phyloP scores from a whole-genome alignment of 2,329 filamentous ascomycete genomes.

The Stachybotrys echinatus region DNA sequence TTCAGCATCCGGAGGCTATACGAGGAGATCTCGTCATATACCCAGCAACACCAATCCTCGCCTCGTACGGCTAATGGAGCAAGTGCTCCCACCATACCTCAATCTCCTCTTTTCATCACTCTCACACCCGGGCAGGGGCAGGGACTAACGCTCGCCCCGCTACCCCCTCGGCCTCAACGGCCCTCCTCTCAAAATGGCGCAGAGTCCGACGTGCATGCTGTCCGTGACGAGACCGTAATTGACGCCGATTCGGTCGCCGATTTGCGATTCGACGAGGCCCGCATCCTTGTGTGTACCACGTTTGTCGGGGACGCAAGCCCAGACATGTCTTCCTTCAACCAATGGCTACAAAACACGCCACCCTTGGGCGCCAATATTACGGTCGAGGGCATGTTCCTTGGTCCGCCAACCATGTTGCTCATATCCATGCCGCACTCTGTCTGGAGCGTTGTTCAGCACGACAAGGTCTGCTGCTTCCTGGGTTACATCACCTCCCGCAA shows the following conservation, averaged over 20 bases:
- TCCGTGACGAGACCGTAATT: conserved; percentile 34
- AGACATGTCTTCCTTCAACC: conserved; percentile 61
- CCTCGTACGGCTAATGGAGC: conserved; percentile 40
- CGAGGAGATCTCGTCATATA: conserved; percentile 46
- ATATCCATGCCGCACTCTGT: conserved; percentile 61
- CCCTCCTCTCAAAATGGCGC: conserved; percentile 21
- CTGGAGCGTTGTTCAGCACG: conserved; percentile 60
- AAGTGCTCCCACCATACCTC: conserved; percentile 17
- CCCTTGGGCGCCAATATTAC: conserved; percentile 52
- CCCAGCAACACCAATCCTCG: conserved; percentile 39
- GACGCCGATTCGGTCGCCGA: conserved; percentile 45
- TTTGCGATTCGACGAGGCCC: conserved; percentile 55
- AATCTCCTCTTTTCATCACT: conserved; percentile 48
- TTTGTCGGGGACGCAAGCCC: conserved; percentile 61
- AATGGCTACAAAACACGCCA: conserved; percentile 59
- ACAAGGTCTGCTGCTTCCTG: conserved; percentile 61
- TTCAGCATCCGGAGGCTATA: conserved; percentile 53
- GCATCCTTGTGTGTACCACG: conserved; percentile 62
- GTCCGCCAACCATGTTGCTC: conserved; percentile 59
- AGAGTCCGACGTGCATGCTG: conserved; percentile 15
- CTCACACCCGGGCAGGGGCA: conserved; percentile 50
- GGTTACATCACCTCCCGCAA: conserved; percentile 64
- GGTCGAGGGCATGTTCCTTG: conserved; percentile 64
- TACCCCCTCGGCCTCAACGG: conserved; percentile 25
- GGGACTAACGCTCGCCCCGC: conserved; percentile 46